Evolutionary conservation across 805 yeast genomes (phyloP), one percentile per base, ranked within the genome.

Genomic region (Suhomyces sp.): DNA sequence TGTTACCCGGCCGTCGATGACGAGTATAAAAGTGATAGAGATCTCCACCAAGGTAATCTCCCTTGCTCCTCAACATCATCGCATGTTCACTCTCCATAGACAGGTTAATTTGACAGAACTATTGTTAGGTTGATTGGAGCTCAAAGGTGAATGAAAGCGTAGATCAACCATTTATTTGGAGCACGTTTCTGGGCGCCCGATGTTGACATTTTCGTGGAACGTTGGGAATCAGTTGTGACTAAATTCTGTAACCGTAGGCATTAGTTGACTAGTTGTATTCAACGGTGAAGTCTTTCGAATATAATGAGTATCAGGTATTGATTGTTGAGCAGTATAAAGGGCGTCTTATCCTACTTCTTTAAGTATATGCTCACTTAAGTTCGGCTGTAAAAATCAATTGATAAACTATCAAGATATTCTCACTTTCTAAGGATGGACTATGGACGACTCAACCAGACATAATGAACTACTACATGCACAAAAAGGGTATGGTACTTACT

Each of bases 101-200:
- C 29, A 44, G 46, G 42, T 40, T 36, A 35, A 34, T 31, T 40
- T 33, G 35, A 33, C 21, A 17, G 17, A 32, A 35, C 36, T 32
- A 33, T 31, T 34, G 32, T 28, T 37, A 38, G 32, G 33, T 31
- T 51, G 43, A 43, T 42, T 35, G 54, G 48, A 60, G 61, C 43
- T 54, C 46, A 50, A 51, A 20, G 46, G 62, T 58, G 68, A 44
- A 52, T 42, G 38, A 12, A 58, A 48, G 68, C 68, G 68, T 62
- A 63, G 55, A 63, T 25, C 23, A 51, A 63, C 66, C 68, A 46
- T 47, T 49, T 33, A 42, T 41, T 43, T 43, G 67, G 67, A 58
- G 70, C 63, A 61, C 68, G 70, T 63, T 63, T 48, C 70, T 63
- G 70, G 70, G 70, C 70, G 68, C 70, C 70, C 52, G 70, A 48